Evolutionary conservation across 2,329 filamentous ascomycete genomes (phyloP).

Genomic region (Onygenales sp.): DNA sequence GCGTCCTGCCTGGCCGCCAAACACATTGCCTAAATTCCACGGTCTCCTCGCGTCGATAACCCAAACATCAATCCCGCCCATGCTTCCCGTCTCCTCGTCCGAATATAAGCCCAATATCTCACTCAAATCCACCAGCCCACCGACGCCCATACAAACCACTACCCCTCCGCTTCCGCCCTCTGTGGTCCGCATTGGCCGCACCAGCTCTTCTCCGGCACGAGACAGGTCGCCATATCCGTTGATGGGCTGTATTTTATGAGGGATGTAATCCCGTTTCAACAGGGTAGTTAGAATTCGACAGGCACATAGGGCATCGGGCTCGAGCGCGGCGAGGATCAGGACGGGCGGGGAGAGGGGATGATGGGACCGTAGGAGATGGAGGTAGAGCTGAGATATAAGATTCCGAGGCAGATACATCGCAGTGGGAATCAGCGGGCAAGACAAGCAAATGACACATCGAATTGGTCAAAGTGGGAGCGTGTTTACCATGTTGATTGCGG

Average conservation of each 20-base stretch:
- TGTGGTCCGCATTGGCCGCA: conserved; percentile 76
- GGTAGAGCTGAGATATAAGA: conserved; percentile 84
- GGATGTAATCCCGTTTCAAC: conserved; percentile 96
- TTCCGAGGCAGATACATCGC: conserved; percentile 89
- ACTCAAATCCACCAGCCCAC: conserved; percentile 80
- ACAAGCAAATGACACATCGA: neutral
- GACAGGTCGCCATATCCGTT: conserved; percentile 85
- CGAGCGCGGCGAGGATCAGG: conserved; percentile 82
- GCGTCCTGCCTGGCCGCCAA: conserved; percentile 60
- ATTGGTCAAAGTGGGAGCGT: neutral
- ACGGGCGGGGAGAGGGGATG: conserved; percentile 88
- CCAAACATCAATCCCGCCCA: conserved; percentile 90
- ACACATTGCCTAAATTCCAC: conserved; percentile 92
- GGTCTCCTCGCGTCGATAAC: conserved; percentile 82
- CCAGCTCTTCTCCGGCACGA: conserved; percentile 66
- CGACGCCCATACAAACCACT: conserved; percentile 85
- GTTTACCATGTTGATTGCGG: conserved; percentile 1
- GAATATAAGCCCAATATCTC: conserved; percentile 69
- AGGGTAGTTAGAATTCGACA: conserved; percentile 87
- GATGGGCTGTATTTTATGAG: conserved; percentile 93
- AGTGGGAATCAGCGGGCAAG: neutral
- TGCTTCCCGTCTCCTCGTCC: conserved; percentile 50
- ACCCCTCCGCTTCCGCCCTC: conserved; percentile 79
- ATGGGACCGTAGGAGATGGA: conserved; percentile 73
- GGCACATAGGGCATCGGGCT: conserved; percentile 90